Percentiles rank a stretch among this genome's conserved stretches.
Conservation (phyloP, 331 rosid species). For the Ulmus americana region DNA sequence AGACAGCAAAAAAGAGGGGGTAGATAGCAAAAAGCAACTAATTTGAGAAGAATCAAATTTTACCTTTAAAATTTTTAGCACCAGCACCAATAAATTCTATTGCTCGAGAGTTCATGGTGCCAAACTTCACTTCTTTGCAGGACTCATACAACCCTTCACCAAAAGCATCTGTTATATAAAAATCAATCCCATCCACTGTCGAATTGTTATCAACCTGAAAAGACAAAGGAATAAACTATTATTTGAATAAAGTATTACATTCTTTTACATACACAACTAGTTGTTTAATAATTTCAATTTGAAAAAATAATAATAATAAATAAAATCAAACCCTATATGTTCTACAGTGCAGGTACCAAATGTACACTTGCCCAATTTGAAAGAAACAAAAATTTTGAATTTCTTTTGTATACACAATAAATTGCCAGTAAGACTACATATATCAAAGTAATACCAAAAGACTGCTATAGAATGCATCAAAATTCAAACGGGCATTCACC, state of each 20-base stretch:
- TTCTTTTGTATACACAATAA: too few species aligned
- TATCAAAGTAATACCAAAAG: background rate
- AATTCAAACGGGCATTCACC: constrained; percentile 19
- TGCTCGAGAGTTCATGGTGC: constrained; percentile 80
- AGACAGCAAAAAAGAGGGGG: constrained; percentile 11
- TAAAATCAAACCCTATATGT: too few species aligned
- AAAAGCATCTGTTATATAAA: constrained; percentile 62
- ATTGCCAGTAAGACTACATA: background rate
- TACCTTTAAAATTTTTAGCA: constrained; percentile 82
- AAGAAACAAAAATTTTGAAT: too few species aligned
- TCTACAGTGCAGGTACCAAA: too few species aligned
- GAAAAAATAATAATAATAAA: too few species aligned
- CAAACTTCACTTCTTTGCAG: constrained; percentile 95
- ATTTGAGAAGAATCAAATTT: constrained; percentile 23
- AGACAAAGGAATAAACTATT: background rate
- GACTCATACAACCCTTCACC: constrained; percentile 90
- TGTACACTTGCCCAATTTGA: too few species aligned
- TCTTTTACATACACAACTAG: background rate
- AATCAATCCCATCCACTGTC: constrained; percentile 84
- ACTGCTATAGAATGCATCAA: background rate
- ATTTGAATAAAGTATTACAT: constrained; percentile 5
- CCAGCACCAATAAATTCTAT: constrained; percentile 76
- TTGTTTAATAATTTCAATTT: too few species aligned
- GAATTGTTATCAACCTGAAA: constrained; percentile 66
- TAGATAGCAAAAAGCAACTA: constrained; percentile 9